Evolutionary conservation across 495 filamentous ascomycete species (phyloP), one percentile per base, ranked within the genome.

Genomic region (Choiromyces venosus): DNA sequence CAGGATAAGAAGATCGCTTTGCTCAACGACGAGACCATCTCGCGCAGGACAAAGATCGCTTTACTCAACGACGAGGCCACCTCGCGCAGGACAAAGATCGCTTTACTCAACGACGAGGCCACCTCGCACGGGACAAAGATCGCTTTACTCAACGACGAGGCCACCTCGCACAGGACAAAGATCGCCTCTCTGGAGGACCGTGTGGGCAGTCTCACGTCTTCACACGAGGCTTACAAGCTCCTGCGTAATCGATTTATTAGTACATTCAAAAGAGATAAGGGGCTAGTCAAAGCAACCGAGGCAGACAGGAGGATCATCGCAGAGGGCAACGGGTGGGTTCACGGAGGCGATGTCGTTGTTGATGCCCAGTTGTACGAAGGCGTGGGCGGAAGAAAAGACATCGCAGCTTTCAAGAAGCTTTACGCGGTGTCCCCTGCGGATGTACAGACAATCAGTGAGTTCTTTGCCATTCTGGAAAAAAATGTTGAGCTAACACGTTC

Each of bases 151-250:
- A 40, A 73, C 12, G 1, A 61, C 4, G 35, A 69, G n/a, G 56
- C 67, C 25, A 33, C 52, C 33, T 72, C 46, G 42, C 35, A 37
- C 8, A 18, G 70, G 8, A 44, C 64, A 37, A 74, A 71, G 65
- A 46, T 44, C 36, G 38, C 33, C 35, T 76, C 64, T 9, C 74
- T 76, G 7, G 64, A 77, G 40, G 75, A 68, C 65, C 68, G 40
- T 69, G 61, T 76, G 74, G 39, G 44, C 66, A 76, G 67, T 71
- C 35, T 76, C 29, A 76, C 56, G 67, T 25, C 39, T 67, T 74
- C 68, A 37, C 61, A 67, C 7, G 36, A 37, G 18, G 39, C 35
- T 25, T 76, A 73, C 56, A 68, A 52, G 21, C 39, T 46, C 38
- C n/a, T n/a, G n/a, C n/a, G 68, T 56, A 71, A 74, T 56, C 71